Evolutionary conservation across 2,329 filamentous ascomycete species (phyloP).

Genomic region (Apiospora hydei): DNA sequence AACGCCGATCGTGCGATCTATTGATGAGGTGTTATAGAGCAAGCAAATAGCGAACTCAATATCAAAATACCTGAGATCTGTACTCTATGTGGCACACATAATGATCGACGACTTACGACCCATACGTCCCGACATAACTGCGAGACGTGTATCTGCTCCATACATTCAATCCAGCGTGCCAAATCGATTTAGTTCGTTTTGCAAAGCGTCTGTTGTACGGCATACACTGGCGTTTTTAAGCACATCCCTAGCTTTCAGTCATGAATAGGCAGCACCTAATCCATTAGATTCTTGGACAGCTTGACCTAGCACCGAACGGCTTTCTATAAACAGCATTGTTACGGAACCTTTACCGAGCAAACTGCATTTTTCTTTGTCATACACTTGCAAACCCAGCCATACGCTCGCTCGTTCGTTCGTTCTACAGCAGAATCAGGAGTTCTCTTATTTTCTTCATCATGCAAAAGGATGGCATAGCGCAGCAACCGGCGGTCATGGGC

Average conservation of each 20-base stretch:
- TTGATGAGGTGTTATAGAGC: slow-evolving; percentile 74
- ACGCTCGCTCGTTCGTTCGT: not conserved
- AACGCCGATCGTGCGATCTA: slow-evolving; percentile 78
- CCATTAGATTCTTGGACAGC: slow-evolving; percentile 2
- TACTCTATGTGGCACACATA: slow-evolving; percentile 18
- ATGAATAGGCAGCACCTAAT: slow-evolving; percentile 10
- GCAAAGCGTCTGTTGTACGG: slow-evolving; percentile 14
- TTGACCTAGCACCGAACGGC: slow-evolving; percentile 12
- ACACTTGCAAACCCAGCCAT: not conserved
- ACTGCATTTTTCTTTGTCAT: slow-evolving; percentile 23
- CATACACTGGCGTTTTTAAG: slow-evolving; percentile 8
- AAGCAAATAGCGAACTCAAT: slow-evolving; percentile 26
- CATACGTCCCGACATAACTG: slow-evolving; percentile 4
- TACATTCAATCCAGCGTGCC: not conserved
- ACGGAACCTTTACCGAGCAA: not conserved
- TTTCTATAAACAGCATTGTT: slow-evolving; percentile 4
- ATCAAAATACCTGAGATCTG: slow-evolving; percentile 24
- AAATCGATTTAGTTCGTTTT: slow-evolving; percentile 4
- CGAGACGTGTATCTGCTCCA: slow-evolving; percentile 16
- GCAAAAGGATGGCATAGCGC: slow-evolving; percentile 23
- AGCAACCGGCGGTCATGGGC: slow-evolving; percentile 22
- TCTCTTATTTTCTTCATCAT: slow-evolving; percentile 20
- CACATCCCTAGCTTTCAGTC: not conserved
- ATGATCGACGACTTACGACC: slow-evolving; percentile 21
- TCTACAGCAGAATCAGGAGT: slow-evolving; percentile 18